phyloP scores from a whole-genome alignment of 768 basidiomycete genomes.

The Pseudohyphozyma bogoriensis region DNA sequence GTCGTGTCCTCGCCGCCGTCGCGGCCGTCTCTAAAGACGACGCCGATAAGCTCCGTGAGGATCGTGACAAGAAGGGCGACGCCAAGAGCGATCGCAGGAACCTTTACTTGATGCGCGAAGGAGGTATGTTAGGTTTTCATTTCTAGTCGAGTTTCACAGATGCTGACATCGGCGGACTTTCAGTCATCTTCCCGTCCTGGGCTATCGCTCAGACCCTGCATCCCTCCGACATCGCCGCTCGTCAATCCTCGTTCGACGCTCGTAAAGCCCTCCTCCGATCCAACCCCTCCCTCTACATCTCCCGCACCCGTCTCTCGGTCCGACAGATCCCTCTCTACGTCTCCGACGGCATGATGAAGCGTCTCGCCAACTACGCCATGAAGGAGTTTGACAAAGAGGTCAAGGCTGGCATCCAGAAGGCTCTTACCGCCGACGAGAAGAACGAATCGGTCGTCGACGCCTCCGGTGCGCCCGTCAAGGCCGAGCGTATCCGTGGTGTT shows the following conservation, averaged over 20 bases:
- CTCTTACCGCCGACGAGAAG: slow-evolving; percentile 63
- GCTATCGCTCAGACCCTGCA: slow-evolving; percentile 64
- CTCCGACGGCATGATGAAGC: slow-evolving; percentile 79
- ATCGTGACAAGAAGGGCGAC: slow-evolving; percentile 61
- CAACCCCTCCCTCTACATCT: slow-evolving; percentile 90
- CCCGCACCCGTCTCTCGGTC: slow-evolving; percentile 83
- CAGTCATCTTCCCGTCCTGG: slow-evolving; percentile 83
- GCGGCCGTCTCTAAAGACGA: slow-evolving; percentile 83
- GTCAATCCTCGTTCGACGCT: slow-evolving; percentile 72
- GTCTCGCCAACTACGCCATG: slow-evolving; percentile 69
- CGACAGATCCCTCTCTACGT: slow-evolving; percentile 85
- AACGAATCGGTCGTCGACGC: slow-evolving; percentile 38
- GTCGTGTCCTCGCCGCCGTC: slow-evolving; percentile 80
- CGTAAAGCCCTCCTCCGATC: slow-evolving; percentile 71
- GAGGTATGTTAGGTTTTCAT: slow-evolving; percentile 50
- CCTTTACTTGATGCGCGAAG: slow-evolving; percentile 89
- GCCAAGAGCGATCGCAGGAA: slow-evolving; percentile 92
- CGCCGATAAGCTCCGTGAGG: slow-evolving; percentile 78
- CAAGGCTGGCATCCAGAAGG: slow-evolving; percentile 50
- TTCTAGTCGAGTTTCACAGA: background rate
- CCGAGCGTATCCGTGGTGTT: slow-evolving; percentile 39
- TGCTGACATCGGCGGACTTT: background rate
- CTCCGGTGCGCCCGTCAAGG: slow-evolving; percentile 29
- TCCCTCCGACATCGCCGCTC: slow-evolving; percentile 69
- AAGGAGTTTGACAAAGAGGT: slow-evolving; percentile 72